Evolutionary conservation across 2,329 filamentous ascomycete genomes (phyloP).

Genomic region (Fusarium fujikuroi): DNA sequence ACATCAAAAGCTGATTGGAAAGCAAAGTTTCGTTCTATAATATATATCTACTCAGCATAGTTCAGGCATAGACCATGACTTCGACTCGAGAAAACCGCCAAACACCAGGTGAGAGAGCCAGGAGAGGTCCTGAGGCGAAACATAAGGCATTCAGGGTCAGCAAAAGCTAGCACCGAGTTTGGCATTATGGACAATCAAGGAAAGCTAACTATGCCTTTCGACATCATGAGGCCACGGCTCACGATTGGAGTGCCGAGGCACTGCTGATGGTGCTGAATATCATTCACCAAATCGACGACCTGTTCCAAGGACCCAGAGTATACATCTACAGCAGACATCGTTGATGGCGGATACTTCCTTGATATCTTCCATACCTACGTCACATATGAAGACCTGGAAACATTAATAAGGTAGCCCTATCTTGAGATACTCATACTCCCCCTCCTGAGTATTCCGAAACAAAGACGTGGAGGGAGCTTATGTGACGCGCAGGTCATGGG

Average conservation of each 20-base stretch:
- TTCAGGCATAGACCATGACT: not conserved
- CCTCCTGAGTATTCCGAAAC: not conserved
- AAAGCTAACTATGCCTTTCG: not conserved
- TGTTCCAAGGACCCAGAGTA: not conserved
- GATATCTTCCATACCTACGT: not conserved
- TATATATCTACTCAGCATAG: not conserved
- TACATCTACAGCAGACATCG: not conserved
- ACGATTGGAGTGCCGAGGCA: not conserved
- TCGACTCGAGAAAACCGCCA: not conserved
- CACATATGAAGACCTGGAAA: not conserved
- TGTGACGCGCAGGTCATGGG: not conserved
- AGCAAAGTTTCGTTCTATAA: not conserved
- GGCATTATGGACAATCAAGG: not conserved
- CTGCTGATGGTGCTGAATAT: not conserved
- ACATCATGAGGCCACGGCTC: not conserved
- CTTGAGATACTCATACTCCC: not conserved
- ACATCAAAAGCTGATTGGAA: not conserved
- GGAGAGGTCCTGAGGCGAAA: not conserved
- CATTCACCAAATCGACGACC: not conserved
- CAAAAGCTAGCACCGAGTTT: not conserved
- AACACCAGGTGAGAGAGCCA: not conserved
- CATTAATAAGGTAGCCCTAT: not conserved
- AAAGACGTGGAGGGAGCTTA: not conserved
- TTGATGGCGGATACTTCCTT: not conserved
- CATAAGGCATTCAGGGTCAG: not conserved